phyloP scores from a whole-genome alignment of 257 asterid genomes.

The Scutellaria baicalensis region DNA sequence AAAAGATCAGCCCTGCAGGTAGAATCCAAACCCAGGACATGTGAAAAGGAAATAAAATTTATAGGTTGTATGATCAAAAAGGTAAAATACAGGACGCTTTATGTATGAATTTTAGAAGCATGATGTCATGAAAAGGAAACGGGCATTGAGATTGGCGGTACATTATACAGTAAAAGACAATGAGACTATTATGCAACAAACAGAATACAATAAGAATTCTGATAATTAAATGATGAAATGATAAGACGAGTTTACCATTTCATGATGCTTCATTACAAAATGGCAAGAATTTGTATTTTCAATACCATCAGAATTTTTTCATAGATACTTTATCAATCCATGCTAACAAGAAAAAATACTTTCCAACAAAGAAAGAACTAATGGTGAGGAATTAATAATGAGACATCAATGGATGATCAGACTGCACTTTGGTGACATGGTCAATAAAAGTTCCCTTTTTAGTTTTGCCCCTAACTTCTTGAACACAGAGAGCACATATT shows the following conservation, averaged over 20 bases:
- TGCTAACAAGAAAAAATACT: not conserved
- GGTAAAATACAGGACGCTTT: not conserved
- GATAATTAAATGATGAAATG: not conserved
- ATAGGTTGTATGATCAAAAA: not conserved
- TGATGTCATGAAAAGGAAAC: not conserved
- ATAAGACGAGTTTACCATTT: not conserved
- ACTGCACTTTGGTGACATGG: not conserved
- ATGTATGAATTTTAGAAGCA: not conserved
- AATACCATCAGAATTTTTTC: not conserved
- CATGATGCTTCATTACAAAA: not conserved
- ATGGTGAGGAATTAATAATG: not conserved
- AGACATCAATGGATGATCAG: not conserved
- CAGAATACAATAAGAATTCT: not conserved
- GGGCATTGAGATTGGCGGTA: not conserved
- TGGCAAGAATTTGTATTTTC: not conserved
- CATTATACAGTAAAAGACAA: not conserved
- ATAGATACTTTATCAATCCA: not conserved
- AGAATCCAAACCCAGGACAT: not conserved
- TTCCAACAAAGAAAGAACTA: not conserved
- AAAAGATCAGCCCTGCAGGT: constrained; percentile 71
- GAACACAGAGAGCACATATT: not conserved
- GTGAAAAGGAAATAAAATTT: not conserved
- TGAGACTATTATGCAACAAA: not conserved
- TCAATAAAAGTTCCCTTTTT: not conserved
- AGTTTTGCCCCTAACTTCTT: not conserved